phyloP scores from a whole-genome alignment of 164 flowering plant genomes.

The Santalum album region DNA sequence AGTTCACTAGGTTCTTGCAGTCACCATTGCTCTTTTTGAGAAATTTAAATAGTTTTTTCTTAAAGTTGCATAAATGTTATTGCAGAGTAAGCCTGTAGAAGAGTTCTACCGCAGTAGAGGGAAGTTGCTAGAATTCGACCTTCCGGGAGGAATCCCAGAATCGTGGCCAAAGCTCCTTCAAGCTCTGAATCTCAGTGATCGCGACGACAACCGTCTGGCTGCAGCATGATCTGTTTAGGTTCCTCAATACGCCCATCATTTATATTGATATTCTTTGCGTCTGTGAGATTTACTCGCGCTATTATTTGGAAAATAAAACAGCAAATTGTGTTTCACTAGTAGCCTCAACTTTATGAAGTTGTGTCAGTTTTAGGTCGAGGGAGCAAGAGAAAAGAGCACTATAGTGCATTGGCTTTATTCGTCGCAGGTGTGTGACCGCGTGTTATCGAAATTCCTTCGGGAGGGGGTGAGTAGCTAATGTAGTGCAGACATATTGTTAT shows the following conservation, averaged over 20 bases:
- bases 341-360: no score
- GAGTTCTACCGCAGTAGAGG: slow-evolving; percentile 71
- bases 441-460: no score
- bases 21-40: not conserved
- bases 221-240: slow-evolving; percentile 36
- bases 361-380: no score
- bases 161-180: slow-evolving; percentile 88
- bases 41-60: not conserved
- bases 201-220: slow-evolving; percentile 48
- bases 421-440: no score
- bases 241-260: slow-evolving; percentile 8
- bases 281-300: slow-evolving; percentile 17
- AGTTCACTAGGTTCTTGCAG: not conserved
- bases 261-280: slow-evolving; percentile 42
- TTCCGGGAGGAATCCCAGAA: slow-evolving; percentile 97
- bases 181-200: slow-evolving; percentile 70
- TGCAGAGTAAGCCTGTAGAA: slow-evolving; percentile 86
- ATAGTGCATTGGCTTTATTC: no score
- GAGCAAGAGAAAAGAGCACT: no score
- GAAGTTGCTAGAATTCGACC: slow-evolving; percentile 71
- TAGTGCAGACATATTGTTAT: no score
- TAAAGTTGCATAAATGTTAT: slow-evolving; percentile 4
- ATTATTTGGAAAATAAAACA: not conserved
- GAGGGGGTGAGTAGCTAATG: no score
- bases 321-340: no score